These are phyloP conservation scores for Triticum dicoccoides DNA, from an alignment of 176 grass and related monocot genomes.

Conservation along the genomic window DNA sequence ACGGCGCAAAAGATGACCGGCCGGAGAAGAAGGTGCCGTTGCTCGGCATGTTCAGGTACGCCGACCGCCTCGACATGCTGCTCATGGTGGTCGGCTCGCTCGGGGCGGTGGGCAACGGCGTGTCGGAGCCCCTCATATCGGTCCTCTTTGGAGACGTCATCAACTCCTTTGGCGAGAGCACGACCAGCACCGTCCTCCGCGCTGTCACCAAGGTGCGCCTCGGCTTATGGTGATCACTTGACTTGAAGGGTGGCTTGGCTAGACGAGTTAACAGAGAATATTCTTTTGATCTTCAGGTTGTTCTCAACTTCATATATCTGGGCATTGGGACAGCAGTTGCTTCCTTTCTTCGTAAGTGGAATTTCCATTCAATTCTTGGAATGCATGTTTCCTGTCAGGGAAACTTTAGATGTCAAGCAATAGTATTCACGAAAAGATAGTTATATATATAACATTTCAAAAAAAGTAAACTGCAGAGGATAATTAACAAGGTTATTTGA, in stretches of 20 bases:
- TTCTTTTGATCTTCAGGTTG: slow-evolving; percentile 31
- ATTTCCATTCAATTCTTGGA: background rate
- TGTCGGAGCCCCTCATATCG: slow-evolving; percentile 42
- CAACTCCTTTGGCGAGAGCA: slow-evolving; percentile 51
- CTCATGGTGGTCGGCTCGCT: slow-evolving; percentile 51
- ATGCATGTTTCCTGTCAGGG: background rate
- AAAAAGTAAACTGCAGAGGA: background rate
- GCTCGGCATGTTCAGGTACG: slow-evolving; percentile 58
- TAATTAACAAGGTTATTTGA: background rate
- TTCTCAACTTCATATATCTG: slow-evolving; percentile 62
- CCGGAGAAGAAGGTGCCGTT: slow-evolving; percentile 41
- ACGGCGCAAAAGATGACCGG: background rate
- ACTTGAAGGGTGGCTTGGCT: background rate
- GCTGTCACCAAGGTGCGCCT: slow-evolving; percentile 46
- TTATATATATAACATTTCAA: background rate
- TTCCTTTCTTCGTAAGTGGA: slow-evolving; percentile 66
- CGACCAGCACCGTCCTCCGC: slow-evolving; percentile 2
- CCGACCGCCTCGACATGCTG: slow-evolving; percentile 49
- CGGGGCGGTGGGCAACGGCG: slow-evolving; percentile 47
- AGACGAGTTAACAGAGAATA: background rate
- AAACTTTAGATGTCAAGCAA: background rate
- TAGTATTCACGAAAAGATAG: background rate
- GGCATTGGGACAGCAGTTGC: slow-evolving; percentile 40
- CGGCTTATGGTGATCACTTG: background rate
- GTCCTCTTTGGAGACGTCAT: slow-evolving; percentile 48